Evolutionary conservation across 345 rosid genomes (phyloP).

Genomic region (Streptanthus diversifolius): DNA sequence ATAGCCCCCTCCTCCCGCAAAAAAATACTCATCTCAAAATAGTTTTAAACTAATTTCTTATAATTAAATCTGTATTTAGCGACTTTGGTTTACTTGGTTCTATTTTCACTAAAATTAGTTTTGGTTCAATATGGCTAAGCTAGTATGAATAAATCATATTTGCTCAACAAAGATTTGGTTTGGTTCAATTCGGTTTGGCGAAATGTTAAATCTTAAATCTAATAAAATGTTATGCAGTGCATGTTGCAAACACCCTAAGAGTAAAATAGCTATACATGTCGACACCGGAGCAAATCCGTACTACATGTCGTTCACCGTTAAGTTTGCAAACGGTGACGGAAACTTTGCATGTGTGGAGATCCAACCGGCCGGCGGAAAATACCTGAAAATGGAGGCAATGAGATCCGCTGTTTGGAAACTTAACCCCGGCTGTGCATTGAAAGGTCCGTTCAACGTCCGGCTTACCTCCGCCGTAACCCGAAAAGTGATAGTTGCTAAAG

Average conservation of each 20-base stretch:
- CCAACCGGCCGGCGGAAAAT: conserved; percentile 42
- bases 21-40: no score
- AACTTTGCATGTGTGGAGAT: conserved; percentile 45
- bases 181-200: not conserved
- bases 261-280: conserved; percentile 41
- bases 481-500: conserved; percentile 34
- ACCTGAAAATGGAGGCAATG: conserved; percentile 57
- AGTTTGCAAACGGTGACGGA: conserved; percentile 61
- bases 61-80: no score
- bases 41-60: no score
- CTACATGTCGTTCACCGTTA: conserved; percentile 50
- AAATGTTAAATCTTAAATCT: not conserved
- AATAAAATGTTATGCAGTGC: conserved; percentile 42
- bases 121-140: no score
- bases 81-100: no score
- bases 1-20: not conserved
- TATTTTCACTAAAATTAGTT: no score
- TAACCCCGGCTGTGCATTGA: conserved; percentile 40
- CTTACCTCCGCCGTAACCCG: conserved; percentile 41
- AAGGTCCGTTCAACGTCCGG: conserved; percentile 52
- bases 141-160: no score
- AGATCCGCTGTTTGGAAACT: conserved; percentile 76
- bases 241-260: conserved; percentile 47
- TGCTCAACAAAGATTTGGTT: no score
- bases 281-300: conserved; percentile 61